Evolutionary conservation across 306 rosid species (phyloP).

Genomic region (Delonix regia): DNA sequence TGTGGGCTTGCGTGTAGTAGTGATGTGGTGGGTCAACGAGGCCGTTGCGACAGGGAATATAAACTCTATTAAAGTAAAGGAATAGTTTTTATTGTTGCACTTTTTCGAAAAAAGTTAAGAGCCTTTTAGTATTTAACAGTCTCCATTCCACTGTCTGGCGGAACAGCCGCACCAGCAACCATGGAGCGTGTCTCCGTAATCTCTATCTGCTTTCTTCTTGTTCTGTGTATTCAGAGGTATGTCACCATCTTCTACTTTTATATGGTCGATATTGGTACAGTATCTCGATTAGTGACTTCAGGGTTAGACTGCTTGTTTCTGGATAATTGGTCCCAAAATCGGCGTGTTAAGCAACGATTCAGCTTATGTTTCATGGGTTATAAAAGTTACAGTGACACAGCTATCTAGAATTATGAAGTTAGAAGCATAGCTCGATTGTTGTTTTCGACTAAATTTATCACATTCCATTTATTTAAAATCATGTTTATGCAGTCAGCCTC

Average conservation of each 20-base stretch:
- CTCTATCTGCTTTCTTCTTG: constrained; percentile 38
- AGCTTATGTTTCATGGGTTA: not conserved
- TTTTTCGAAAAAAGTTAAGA: not conserved
- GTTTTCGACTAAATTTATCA: not conserved
- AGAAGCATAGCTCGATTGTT: not conserved
- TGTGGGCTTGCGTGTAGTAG: too few relatives aligned
- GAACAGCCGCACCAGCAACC: constrained; percentile 5
- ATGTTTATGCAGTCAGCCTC: not conserved
- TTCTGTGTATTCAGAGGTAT: constrained; percentile 37
- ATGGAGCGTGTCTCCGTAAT: constrained; percentile 43
- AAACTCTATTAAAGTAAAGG: too few relatives aligned
- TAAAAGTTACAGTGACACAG: not conserved
- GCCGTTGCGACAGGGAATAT: too few relatives aligned
- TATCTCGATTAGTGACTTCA: not conserved
- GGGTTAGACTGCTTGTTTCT: not conserved
- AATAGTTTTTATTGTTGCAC: not conserved
- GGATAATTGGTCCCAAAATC: constrained; percentile 1
- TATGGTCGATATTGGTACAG: not conserved
- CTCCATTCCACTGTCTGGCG: not conserved
- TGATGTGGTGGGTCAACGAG: too few relatives aligned
- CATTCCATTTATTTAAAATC: not conserved
- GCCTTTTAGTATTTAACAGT: not conserved
- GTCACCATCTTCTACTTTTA: not conserved
- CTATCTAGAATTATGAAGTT: not conserved
- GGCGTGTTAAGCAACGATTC: not conserved